Evolutionary conservation across 23 red algal species (phyloP).

Genomic region (Gracilariopsis chorda): DNA sequence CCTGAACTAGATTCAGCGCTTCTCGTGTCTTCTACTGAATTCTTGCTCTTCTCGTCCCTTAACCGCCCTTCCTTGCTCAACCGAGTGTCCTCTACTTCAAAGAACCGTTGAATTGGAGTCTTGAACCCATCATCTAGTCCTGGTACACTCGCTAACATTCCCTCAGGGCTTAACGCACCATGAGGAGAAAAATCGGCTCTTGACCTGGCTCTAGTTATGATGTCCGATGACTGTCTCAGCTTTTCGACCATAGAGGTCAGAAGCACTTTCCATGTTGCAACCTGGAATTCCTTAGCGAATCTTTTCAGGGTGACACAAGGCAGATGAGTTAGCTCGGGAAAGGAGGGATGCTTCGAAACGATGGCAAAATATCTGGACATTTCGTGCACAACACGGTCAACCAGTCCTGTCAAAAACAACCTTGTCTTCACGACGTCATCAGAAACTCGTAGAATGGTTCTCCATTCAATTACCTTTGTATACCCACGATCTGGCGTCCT

Average conservation of each 20-base stretch:
- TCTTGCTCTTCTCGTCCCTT: constrained; percentile 33
- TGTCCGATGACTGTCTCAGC: constrained; percentile 40
- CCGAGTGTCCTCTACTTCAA: constrained; percentile 54
- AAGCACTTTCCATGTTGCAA: constrained; percentile 37
- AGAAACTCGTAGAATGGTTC: constrained; percentile 49
- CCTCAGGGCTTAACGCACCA: constrained; percentile 33
- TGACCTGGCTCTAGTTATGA: constrained; percentile 20
- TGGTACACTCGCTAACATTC: constrained; percentile 30
- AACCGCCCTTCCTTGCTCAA: constrained; percentile 44
- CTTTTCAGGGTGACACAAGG: constrained; percentile 31
- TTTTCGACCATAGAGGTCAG: constrained; percentile 45
- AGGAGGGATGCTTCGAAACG: constrained; percentile 64
- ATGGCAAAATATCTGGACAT: constrained; percentile 51
- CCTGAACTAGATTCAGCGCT: neutral
- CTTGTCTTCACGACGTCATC: constrained; percentile 52
- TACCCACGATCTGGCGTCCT: constrained; percentile 22
- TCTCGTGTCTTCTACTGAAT: neutral
- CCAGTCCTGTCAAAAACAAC: constrained; percentile 56
- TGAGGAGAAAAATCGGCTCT: constrained; percentile 45
- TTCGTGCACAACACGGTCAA: constrained; percentile 44
- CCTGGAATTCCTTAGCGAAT: constrained; percentile 40
- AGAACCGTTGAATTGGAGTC: constrained; percentile 71
- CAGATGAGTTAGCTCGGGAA: constrained; percentile 65
- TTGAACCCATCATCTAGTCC: constrained; percentile 29
- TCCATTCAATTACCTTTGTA: constrained; percentile 61